Base-by-base conservation (phyloP, 2,329 filamentous ascomycete genomes). In the Aspergillus neoniger region DNA sequence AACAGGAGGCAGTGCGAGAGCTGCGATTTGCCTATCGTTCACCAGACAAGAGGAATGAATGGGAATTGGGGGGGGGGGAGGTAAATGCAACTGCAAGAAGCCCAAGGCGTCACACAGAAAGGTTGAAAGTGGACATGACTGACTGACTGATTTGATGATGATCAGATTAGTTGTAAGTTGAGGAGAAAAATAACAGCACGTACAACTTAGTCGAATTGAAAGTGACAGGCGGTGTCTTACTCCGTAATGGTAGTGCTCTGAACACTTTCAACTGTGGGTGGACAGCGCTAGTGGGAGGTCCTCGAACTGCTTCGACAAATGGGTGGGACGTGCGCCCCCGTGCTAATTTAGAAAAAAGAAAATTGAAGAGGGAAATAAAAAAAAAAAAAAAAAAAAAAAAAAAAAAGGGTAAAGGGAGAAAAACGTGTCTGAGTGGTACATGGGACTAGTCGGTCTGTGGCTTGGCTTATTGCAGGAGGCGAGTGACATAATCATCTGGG, bases 251-350 rank as follows among this genome's bases (percentile, higher is more conserved):
- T 23, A 43, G 38, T 41, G 15, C 17, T 17, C 12, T 36, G 10
- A 14, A 36, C 32, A 14, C 5, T 36, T 21, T 28, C 25, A 28
- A 23, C 19, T 19, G 41, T 44, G 30, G 49, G 17, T n/a, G 23
- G 19, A 19, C 15, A 28, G 23, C 38, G n/a, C 53, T 47, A 55
- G 39, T 47, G 39, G 39, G 41, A 55, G 5, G 25, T 6, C 47
- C 47, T 50, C 47, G 47, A 50, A 50, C 53, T 39, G 53, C 53
- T 55, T 36, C 38, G 17, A 47, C 53, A 32, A 55, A 36, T 36
- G 17, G 43, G 25, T 55, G 53, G 53, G 53, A 23, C 53, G 53
- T 55, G 53, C 53, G 41, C 53, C 53, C 53, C 53, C 53, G 53
- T 55, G 53, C 53, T 47, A 55, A 55, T 32, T 55, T 55, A 30